Conservation (phyloP, 2,329 filamentous ascomycete genomes). For the Epichloe brachyelytri region DNA sequence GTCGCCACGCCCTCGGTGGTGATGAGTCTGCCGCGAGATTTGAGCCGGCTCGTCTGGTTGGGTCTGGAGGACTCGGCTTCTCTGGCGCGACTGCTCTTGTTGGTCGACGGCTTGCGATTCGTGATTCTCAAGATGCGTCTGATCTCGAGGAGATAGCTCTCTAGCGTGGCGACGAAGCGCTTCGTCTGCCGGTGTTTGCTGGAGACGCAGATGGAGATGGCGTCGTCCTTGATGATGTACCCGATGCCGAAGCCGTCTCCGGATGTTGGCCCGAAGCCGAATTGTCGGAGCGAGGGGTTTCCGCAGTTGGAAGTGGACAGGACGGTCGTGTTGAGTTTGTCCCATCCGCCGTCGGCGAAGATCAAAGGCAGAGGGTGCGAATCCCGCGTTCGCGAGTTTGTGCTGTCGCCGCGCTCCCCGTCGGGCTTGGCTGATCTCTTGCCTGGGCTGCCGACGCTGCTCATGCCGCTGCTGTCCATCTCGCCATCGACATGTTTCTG, state of each 20-base stretch:
- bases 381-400: slow-evolving; percentile 34
- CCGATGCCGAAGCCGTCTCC: slow-evolving; percentile 94
- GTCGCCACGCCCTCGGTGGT: slow-evolving; percentile 34
- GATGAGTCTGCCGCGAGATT: slow-evolving; percentile 63
- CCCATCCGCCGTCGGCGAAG: slow-evolving; percentile 84
- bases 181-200: slow-evolving; percentile 91
- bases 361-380: slow-evolving; percentile 54
- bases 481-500: slow-evolving; percentile 69
- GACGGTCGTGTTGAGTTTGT: slow-evolving; percentile 88
- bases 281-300: slow-evolving; percentile 86
- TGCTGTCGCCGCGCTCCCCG: slow-evolving; percentile 41
- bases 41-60: slow-evolving; percentile 37
- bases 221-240: slow-evolving; percentile 80
- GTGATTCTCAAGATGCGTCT: slow-evolving; percentile 68
- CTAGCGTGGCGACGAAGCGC: slow-evolving; percentile 78
- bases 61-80: slow-evolving; percentile 34
- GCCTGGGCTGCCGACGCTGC: slow-evolving; percentile 43
- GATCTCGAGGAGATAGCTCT: slow-evolving; percentile 84
- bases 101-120: slow-evolving; percentile 28
- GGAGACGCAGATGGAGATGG: slow-evolving; percentile 79
- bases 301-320: slow-evolving; percentile 97
- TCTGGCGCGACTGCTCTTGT: slow-evolving; percentile 36
- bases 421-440: slow-evolving; percentile 32
- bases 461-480: slow-evolving; percentile 38
- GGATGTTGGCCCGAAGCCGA: slow-evolving; percentile 90